A percentile compares a stretch with the other conserved stretches of the same genome.
phyloP scores from a whole-genome alignment of 257 asterid species.

The Ligustrum vulgare region DNA sequence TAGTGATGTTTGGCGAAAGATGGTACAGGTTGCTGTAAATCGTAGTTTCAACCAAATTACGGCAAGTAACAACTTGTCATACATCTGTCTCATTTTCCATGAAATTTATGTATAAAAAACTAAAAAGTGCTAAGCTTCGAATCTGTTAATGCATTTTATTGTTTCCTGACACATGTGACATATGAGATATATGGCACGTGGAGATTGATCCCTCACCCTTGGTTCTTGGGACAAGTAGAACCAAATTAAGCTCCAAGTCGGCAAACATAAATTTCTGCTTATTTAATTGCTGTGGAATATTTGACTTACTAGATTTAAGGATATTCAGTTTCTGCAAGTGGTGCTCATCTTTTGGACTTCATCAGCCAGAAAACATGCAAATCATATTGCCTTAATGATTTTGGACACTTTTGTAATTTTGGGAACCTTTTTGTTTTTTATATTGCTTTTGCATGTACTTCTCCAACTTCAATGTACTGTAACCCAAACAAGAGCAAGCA shows the following conservation, averaged over 20 bases:
- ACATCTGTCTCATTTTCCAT: background rate
- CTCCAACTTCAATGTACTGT: background rate
- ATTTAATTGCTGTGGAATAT: background rate
- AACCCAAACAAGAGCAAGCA: background rate
- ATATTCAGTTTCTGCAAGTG: background rate
- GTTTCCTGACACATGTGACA: constrained; percentile 1
- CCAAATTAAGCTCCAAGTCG: background rate
- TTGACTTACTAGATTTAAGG: background rate
- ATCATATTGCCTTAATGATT: background rate
- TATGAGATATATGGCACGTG: background rate
- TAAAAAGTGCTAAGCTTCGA: background rate
- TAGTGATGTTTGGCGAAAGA: constrained; percentile 86
- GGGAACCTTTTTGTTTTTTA: background rate
- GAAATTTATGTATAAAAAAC: background rate
- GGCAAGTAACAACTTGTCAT: constrained; percentile 41
- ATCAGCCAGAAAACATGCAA: background rate
- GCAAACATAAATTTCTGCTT: background rate
- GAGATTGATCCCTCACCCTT: constrained; percentile 1
- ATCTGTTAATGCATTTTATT: background rate
- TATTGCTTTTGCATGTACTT: background rate
- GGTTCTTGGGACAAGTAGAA: background rate
- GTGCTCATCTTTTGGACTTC: background rate
- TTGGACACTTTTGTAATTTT: background rate
- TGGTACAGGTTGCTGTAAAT: constrained; percentile 84
- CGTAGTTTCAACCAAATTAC: constrained; percentile 98